Evolutionary conservation across 1,139 yeast genomes (phyloP).

Genomic region (Debaryomycetaceae sp.): DNA sequence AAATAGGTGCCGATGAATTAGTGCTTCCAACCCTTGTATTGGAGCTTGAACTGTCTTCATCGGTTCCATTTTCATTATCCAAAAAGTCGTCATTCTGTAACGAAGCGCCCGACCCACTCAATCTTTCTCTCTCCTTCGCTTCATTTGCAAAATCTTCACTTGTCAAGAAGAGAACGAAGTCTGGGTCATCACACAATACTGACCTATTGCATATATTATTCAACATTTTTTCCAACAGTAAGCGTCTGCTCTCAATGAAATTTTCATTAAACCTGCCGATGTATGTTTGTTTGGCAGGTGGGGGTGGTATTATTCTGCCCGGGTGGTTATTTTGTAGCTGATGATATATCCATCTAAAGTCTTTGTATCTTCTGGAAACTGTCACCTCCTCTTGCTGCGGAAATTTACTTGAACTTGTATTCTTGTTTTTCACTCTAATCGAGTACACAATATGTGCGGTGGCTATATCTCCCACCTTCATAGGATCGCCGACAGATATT

Average conservation of each 20-base stretch:
- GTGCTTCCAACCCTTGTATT: slow-evolving; percentile 19
- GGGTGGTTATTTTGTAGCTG: slow-evolving; percentile 85
- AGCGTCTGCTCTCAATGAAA: slow-evolving; percentile 80
- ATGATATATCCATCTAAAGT: slow-evolving; percentile 84
- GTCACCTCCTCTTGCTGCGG: slow-evolving; percentile 30
- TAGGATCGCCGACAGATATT: slow-evolving; percentile 84
- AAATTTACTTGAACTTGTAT: slow-evolving; percentile 15
- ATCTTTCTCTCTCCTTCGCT: slow-evolving; percentile 59
- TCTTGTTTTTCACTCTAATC: slow-evolving; percentile 55
- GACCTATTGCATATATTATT: slow-evolving; percentile 58
- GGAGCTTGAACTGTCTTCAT: slow-evolving; percentile 17
- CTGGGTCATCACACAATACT: slow-evolving; percentile 63
- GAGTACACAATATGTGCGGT: slow-evolving; percentile 87
- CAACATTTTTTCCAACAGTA: slow-evolving; percentile 87
- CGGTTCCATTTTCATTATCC: slow-evolving; percentile 26
- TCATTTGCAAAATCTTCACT: slow-evolving; percentile 67
- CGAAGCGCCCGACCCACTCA: slow-evolving; percentile 52
- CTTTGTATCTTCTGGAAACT: slow-evolving; percentile 77
- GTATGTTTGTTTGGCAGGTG: slow-evolving; percentile 88
- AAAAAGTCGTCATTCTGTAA: slow-evolving; percentile 40
- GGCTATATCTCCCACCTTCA: slow-evolving; percentile 86
- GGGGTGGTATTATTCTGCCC: slow-evolving; percentile 91
- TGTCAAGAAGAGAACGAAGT: slow-evolving; percentile 73
- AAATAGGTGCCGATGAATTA: slow-evolving; percentile 27
- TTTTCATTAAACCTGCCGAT: slow-evolving; percentile 86